Conservation (phyloP, 2,329 filamentous ascomycete genomes). For the Paecilomyces niveus region DNA sequence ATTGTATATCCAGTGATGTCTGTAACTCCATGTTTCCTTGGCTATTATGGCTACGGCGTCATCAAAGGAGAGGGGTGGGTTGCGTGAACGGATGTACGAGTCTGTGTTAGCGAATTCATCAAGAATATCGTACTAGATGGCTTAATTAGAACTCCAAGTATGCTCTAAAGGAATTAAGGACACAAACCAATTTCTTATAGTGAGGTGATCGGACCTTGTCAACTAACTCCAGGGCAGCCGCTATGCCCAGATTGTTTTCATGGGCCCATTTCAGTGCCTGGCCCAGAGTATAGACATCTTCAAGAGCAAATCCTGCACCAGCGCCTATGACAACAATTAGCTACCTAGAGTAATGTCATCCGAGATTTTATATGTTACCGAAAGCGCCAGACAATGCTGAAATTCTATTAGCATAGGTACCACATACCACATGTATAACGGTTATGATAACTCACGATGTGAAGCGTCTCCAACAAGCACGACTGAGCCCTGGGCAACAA, state of each 20-base stretch:
- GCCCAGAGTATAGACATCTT: slow-evolving; percentile 5
- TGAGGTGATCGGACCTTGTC: too few relatives aligned
- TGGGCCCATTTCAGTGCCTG: slow-evolving; percentile 5
- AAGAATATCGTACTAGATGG: too few relatives aligned
- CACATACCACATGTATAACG: neutral
- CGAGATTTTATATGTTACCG: neutral
- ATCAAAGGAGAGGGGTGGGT: too few relatives aligned
- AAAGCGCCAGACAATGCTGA: slow-evolving; percentile 7
- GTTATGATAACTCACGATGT: slow-evolving; percentile 2
- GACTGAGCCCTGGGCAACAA: neutral
- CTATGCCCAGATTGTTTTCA: neutral
- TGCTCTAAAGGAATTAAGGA: too few relatives aligned
- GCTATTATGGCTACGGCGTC: too few relatives aligned
- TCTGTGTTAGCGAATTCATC: too few relatives aligned
- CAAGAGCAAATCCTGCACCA: slow-evolving; percentile 7
- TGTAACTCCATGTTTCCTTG: too few relatives aligned
- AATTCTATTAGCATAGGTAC: neutral
- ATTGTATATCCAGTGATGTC: too few relatives aligned
- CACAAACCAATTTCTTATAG: too few relatives aligned
- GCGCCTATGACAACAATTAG: neutral
- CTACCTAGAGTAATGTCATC: neutral
- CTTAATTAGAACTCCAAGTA: too few relatives aligned
- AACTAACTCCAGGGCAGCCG: too few relatives aligned
- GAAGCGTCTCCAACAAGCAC: slow-evolving; percentile 7
- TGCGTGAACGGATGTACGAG: too few relatives aligned